Evolutionary conservation across 176 grass and related monocot genomes (phyloP).

Genomic region (Ensete ventricosum): DNA sequence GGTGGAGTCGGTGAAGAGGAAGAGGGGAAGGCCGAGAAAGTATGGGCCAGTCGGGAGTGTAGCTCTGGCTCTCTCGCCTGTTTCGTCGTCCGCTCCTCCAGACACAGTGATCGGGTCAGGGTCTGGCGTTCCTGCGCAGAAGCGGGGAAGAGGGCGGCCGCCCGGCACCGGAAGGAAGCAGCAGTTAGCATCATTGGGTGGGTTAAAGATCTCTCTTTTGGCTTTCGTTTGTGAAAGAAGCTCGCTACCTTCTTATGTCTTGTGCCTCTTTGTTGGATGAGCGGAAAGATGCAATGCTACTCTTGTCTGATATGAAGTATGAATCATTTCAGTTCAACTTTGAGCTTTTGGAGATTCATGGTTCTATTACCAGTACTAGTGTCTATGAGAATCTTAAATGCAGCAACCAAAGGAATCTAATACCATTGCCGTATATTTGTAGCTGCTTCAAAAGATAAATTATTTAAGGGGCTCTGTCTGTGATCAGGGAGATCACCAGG

Average conservation of each 20-base stretch:
- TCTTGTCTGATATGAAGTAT: background rate
- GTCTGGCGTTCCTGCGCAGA: background rate
- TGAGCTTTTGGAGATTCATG: background rate
- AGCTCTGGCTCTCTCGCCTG: background rate
- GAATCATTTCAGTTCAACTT: too few species aligned
- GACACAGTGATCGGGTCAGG: background rate
- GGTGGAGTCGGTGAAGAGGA: constrained; percentile 20
- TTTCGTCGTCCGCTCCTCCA: constrained; percentile 6
- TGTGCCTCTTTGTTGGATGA: background rate
- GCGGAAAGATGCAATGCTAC: background rate
- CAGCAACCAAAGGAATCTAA: background rate
- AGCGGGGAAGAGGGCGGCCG: constrained; percentile 6
- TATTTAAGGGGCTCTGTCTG: background rate
- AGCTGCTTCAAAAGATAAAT: background rate
- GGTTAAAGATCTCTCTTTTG: background rate
- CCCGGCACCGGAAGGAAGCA: constrained; percentile 31
- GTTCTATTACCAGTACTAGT: background rate
- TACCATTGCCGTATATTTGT: background rate
- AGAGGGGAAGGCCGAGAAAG: constrained; percentile 25
- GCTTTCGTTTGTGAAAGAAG: background rate
- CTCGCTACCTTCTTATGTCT: background rate
- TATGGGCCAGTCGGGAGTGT: constrained; percentile 11
- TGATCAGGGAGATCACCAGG: background rate
- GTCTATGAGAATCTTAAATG: background rate
- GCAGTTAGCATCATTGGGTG: constrained; percentile 35